Percentiles rank a stretch among this genome's conserved stretches.
phyloP scores from a whole-genome alignment of 2,329 filamentous ascomycete genomes.

The Diaporthe aspalathi region DNA sequence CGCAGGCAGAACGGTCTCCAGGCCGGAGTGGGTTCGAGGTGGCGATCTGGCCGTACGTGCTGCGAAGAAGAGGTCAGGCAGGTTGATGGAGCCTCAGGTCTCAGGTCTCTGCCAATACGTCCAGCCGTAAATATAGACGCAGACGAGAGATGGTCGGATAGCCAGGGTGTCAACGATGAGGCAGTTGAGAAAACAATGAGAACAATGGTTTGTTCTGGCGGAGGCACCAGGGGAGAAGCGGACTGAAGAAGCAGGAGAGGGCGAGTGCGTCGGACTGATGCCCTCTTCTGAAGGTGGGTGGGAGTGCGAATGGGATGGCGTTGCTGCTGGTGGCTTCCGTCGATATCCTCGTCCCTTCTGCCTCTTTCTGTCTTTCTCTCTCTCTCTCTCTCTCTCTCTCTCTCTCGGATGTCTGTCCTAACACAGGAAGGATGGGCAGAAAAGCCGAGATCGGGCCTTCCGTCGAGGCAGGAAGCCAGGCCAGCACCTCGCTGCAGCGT shows the following conservation, averaged over 20 bases:
- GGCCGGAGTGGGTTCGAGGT: background rate
- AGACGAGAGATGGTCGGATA: background rate
- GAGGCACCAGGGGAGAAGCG: background rate
- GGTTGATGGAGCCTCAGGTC: background rate
- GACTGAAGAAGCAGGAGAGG: background rate
- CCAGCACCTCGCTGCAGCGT: background rate
- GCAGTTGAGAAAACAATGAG: background rate
- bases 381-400: background rate
- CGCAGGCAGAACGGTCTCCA: background rate
- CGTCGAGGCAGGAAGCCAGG: background rate
- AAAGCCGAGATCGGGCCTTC: no score
- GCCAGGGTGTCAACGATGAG: background rate
- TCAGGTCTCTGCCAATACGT: background rate
- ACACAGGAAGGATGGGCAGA: background rate
- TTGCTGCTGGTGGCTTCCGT: slow-evolving; percentile 12
- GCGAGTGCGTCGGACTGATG: background rate
- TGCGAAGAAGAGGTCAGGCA: background rate
- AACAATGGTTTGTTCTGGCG: slow-evolving; percentile 4
- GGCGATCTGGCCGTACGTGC: background rate
- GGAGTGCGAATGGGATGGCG: background rate
- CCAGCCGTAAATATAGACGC: background rate
- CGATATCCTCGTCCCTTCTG: background rate
- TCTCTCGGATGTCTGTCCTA: background rate
- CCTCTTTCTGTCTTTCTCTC: background rate
- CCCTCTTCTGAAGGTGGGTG: background rate